These are phyloP conservation scores for Stevia rebaudiana DNA, from an alignment of 140 eudicot genomes.

Conservation along the genomic window DNA sequence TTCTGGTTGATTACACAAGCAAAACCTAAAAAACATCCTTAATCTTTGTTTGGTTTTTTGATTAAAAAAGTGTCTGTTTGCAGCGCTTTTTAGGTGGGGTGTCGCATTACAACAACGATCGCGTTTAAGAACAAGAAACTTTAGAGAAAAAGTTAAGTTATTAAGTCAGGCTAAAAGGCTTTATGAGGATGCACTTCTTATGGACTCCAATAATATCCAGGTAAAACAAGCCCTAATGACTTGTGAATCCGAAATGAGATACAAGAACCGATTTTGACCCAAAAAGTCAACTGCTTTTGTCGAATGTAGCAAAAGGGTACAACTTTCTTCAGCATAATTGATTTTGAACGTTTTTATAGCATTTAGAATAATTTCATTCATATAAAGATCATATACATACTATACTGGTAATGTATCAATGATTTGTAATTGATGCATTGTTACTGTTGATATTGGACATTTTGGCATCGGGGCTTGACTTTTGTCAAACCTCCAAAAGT, in stretches of 20 bases:
- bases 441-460: slow-evolving; percentile 5
- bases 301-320: slow-evolving; percentile 6
- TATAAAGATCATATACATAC: slow-evolving; percentile 14
- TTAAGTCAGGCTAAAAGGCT: slow-evolving; percentile 83
- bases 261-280: slow-evolving; percentile 37
- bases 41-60: not conserved
- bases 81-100: slow-evolving; percentile 99
- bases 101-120: slow-evolving; percentile 87
- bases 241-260: slow-evolving; percentile 64
- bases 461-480: not conserved
- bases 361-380: slow-evolving; percentile 13
- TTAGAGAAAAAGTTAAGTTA: slow-evolving; percentile 76
- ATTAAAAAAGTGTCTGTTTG: slow-evolving; percentile 24
- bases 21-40: not conserved
- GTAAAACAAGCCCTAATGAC: slow-evolving; percentile 65
- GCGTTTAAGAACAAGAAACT: slow-evolving; percentile 58
- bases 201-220: slow-evolving; percentile 62
- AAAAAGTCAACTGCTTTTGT: not conserved
- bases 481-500: slow-evolving; percentile 1
- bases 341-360: slow-evolving; percentile 10
- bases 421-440: not conserved
- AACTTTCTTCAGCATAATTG: slow-evolving; percentile 1
- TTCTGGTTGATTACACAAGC: not conserved
- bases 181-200: slow-evolving; percentile 82
- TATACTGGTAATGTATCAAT: not conserved